phyloP scores from a whole-genome alignment of 2,329 filamentous ascomycete species.

The Apiospora malaysiana region DNA sequence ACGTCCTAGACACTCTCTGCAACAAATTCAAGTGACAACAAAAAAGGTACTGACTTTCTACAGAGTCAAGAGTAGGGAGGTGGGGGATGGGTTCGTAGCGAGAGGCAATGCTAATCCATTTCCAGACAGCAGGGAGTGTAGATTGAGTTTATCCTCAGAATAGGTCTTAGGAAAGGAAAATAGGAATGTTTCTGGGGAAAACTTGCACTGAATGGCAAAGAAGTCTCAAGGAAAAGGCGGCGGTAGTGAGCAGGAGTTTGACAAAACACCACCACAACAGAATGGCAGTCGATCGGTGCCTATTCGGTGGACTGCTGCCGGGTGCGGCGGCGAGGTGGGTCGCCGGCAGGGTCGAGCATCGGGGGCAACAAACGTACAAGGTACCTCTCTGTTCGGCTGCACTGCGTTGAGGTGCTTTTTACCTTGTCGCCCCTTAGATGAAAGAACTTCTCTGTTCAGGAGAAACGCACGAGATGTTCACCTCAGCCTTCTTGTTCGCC shows the following conservation, averaged over 20 bases:
- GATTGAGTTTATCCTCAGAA: background rate
- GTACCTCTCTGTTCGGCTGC: background rate
- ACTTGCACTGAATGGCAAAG: background rate
- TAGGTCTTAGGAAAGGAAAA: background rate
- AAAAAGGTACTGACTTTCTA: background rate
- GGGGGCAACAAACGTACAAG: background rate
- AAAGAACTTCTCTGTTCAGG: background rate
- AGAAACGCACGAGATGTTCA: background rate
- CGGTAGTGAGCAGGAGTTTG: background rate
- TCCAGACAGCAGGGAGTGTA: background rate
- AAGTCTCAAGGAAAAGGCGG: too few species aligned
- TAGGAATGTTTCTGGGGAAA: background rate
- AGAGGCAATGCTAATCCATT: background rate
- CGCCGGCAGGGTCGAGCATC: background rate
- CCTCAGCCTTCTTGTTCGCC: background rate
- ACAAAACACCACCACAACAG: background rate
- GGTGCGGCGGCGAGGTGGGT: background rate
- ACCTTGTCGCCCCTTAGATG: background rate
- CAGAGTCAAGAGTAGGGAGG: background rate
- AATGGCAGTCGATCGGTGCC: background rate
- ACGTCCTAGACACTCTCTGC: background rate
- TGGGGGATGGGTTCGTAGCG: background rate
- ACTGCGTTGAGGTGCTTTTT: background rate
- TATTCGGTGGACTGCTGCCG: background rate
- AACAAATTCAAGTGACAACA: background rate